Percentiles rank a stretch among this genome's conserved stretches.
phyloP scores from a whole-genome alignment of 176 grass and related monocot genomes.

The Hsuehochloa calcarea region DNA sequence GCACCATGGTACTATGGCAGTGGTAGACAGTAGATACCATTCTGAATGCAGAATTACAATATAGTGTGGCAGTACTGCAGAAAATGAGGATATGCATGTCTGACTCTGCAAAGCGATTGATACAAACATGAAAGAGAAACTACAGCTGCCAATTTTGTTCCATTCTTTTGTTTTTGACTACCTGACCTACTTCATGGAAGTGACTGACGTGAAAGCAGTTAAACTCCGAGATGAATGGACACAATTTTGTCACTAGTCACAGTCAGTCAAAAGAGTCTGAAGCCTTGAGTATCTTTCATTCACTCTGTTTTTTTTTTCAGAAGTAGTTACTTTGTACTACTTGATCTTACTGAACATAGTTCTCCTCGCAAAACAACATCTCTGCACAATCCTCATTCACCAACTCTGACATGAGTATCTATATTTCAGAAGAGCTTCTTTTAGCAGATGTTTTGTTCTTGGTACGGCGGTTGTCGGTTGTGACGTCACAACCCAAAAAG shows the following conservation, averaged over 20 bases:
- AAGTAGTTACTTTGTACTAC: not conserved
- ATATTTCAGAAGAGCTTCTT: not conserved
- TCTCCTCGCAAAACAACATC: not conserved
- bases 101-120: not conserved
- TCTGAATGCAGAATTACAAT: not conserved
- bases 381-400: not conserved
- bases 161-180: not conserved
- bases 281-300: not conserved
- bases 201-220: not conserved
- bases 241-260: not conserved
- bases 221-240: not conserved
- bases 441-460: not conserved
- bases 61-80: not conserved
- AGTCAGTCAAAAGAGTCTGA: not conserved
- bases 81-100: not conserved
- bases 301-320: not conserved
- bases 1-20: not conserved
- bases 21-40: not conserved
- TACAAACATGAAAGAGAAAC: not conserved
- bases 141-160: not conserved
- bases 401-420: not conserved
- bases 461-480: slow-evolving; percentile 26
- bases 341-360: not conserved
- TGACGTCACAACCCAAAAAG: not conserved
- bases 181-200: not conserved